Base-by-base conservation (phyloP, 495 filamentous ascomycete genomes). In the Hyaloscypha variabilis region DNA sequence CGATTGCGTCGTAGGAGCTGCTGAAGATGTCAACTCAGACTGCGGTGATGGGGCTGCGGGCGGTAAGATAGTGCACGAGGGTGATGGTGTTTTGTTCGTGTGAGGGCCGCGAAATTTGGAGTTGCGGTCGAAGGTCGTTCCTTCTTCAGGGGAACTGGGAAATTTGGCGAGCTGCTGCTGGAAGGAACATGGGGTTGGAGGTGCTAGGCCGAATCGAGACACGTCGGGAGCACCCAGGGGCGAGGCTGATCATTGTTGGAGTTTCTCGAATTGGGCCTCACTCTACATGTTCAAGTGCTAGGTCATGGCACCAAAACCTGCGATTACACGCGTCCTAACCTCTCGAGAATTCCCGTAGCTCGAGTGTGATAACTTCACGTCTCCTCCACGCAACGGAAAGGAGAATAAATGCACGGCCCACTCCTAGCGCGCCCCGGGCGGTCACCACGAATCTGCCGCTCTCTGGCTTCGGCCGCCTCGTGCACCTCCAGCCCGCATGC, bases 81-180 rank as follows among this genome's bases (percentile, higher is more conserved):
- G 21, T 17, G 30, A n/a, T 46, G 59, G 56, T 19, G 30, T 31
- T 26, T 59, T 61, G 21, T 63, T 63, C 54, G 62, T 63, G 62
- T 56, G 25, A 46, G 56, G 50, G 53, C 66, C 67, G 63, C 67
- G 64, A 69, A 64, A 68, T 55, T 68, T 66, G 39, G 64, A 66
- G 67, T 63, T 66, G 67, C 61, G 64, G 60, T 69, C 50, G 66
- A 64, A 62, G 58, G 62, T 63, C 59, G 60, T 64, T 58, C 34
- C 62, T 69, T 57, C 66, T 54, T 66, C 63, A 63, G 67, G 63
- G 63, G 59, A 66, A 66, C 58, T 65, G 13, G 13, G 51, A 64
- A 49, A 55, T 46, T 64, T 63, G 50, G 60, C 55, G 54, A 64
- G 64, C 28, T 63, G 14, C 62, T 53, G 39, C 39, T 46, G 39